Base-by-base conservation (phyloP, 1,284 basidiomycete genomes). In the Melampsora americana region DNA sequence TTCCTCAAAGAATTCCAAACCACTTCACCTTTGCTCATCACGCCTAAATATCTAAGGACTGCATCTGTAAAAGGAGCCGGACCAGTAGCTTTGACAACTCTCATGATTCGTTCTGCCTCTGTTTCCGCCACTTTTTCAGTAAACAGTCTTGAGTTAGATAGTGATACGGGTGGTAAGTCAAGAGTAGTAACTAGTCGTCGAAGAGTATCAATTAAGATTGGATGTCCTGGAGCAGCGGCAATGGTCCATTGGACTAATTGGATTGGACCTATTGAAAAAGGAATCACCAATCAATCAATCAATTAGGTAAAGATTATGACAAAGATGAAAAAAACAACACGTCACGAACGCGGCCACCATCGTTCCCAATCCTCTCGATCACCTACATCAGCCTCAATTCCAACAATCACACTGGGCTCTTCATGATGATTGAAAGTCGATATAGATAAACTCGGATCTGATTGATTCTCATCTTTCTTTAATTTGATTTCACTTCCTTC, bases 181-280 rank as follows among this genome's bases (percentile, higher is more conserved):
- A 53, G 50, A 5, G 50, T 23, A 53, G 82, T 81, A 66, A 83
- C 80, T 14, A 85, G 80, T 28, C 84, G 80, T 23, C 83, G 77
- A 0, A 81, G 80, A 12, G 81, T 81, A 72, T 84, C 84, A 50
- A 84, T 76, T 64, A 83, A 80, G 60, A 84, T 83, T 1, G 83
- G 83, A 69, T 84, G 83, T 68, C 65, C 70, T 1, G 82, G 82
- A 2, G 82, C 79, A 0, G 82, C 79, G 3, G 82, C 80, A 77
- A 85, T 81, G 1, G 84, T 85, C 84, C 84, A 85, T 79, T 84
- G 84, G 1, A 81, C 82, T n/a, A 85, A 82, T 78, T 84, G 84
- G 18, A 84, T 78, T 82, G 82, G 79, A n/a, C 18, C 44, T 53
- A 46, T 65, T 39, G 60, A 44, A 32, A 53, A 68, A n/a, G n/a